Base-by-base conservation (phyloP, 805 yeast species). In the Saccharomycopsis capsularis region DNA sequence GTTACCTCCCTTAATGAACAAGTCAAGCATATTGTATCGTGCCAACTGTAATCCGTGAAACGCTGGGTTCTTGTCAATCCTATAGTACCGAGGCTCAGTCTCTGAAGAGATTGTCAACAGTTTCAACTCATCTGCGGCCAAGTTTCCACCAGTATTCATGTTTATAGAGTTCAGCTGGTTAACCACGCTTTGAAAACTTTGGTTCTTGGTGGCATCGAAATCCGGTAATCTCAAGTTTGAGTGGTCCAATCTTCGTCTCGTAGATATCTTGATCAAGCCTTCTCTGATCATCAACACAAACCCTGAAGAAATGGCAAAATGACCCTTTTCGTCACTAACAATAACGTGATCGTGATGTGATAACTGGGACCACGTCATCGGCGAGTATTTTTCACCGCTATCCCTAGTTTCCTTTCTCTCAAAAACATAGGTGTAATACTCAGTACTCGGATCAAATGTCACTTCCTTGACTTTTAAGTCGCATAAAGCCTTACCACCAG, bases 41-140 rank as follows among this genome's bases (percentile, higher is more conserved):
- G 96, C 89, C 30, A 82, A 59, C 0, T 87, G 77, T 71, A 90
- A 71, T 0, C 90, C 89, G 56, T 77, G 80, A 48, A 78, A 82
- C 65, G 81, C 74, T 42, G 82, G 89, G 63, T 89, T 95, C 59
- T 78, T 81, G 61, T 91, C 98, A 23, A 90, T 70, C 48, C 98
- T 69, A 55, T 76, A 88, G 2, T 63, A 57, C 1, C 60, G 55
- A 23, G 45, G 34, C n/a, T 37, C 30, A 2, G 44, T 23, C n/a
- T 9, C 7, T 5, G 56, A 42, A 16, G 5, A 1, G 7, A 27
- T 23, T 11, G 9, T 29, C 19, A 29, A 9, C n/a, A n/a, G n/a
- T 35, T 29, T 41, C 27, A 4, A 22, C 16, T 40, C 16, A 23
- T 40, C 37, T 32, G 25, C 21, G 39, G 16, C 42, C 32, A 27